Evolutionary conservation across 169 alveolate species (phyloP), one percentile per base, ranked within the genome.

Genomic region (Babesia sp.): DNA sequence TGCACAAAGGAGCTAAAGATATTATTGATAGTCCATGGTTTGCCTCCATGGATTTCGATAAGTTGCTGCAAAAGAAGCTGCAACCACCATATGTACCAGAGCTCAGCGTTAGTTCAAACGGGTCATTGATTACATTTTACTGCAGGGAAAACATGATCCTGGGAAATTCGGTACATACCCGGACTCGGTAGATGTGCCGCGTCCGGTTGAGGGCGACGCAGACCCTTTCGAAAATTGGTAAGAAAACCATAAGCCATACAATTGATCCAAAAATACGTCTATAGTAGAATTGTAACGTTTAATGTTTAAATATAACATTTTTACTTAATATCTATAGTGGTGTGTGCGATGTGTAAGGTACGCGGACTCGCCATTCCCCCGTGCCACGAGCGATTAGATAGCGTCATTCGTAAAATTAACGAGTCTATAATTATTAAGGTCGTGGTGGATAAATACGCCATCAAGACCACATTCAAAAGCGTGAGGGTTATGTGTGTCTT

Each of bases 1-100:
- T 96, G 60, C 94, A 94, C 84, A 94, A 92, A 24, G 99, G 99
- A 24, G 97, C 93, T 34, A 91, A 93, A 3, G 98, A 95, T 74
- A 94, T 97, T 53, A 96, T 94, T 61, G 90, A 90, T 34, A 95
- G 93, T 76, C 83, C 91, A 31, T 97, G 98, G 96, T 92, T 91
- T 67, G 82, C 86, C 55, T 72, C 87, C 37, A 74, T 91, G 51
- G 94, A 94, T 58, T 94, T 94, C 94, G 78, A 81, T 33, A 76
- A 84, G 48, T 81, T 94, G 42, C 67, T 92, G 18, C 66, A 83
- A 36, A 91, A 86, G 73, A 91, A 90, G 56, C 68, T 93, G 50
- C 83, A 85, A 8, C 92, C 96, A 1, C 97, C 97, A 16, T 90
- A 92, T 76, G 75, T 90, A 39, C 97, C 97, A 14, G 85, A 81